These are phyloP conservation scores for Agrocybe pediades DNA, from an alignment of 768 basidiomycete genomes.

Conservation along the genomic window DNA sequence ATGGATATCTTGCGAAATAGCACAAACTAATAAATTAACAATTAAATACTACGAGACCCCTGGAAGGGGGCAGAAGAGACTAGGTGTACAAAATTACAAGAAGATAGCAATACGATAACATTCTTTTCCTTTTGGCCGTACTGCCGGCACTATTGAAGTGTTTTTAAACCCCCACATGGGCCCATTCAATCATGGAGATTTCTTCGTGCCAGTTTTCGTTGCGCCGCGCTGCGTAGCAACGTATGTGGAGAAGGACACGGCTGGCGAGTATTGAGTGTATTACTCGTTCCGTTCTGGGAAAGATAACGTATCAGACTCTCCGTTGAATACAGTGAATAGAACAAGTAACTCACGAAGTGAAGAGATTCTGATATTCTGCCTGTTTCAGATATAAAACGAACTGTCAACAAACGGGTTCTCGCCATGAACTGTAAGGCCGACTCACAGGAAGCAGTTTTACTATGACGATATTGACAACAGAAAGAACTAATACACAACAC, in stretches of 20 bases:
- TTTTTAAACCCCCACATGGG: neutral
- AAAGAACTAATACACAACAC: too few relatives aligned
- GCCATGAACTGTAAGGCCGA: neutral
- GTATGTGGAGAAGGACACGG: neutral
- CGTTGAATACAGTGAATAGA: neutral
- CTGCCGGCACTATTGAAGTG: too few relatives aligned
- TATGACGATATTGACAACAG: neutral
- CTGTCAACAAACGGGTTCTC: neutral
- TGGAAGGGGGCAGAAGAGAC: neutral
- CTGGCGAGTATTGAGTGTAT: neutral
- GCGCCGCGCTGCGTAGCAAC: neutral
- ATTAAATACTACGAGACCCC: too few relatives aligned
- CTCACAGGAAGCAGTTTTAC: neutral
- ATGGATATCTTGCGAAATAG: too few relatives aligned
- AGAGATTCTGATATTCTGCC: neutral
- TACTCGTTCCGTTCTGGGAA: neutral
- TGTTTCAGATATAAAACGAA: neutral
- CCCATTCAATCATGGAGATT: neutral
- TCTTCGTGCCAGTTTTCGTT: neutral
- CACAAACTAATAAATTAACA: too few relatives aligned
- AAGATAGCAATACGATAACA: neutral
- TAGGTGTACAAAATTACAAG: neutral
- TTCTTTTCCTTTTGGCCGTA: neutral
- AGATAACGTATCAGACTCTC: neutral
- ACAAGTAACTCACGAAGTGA: neutral